phyloP scores from a whole-genome alignment of 441 rosid species.

The Sinapis alba region DNA sequence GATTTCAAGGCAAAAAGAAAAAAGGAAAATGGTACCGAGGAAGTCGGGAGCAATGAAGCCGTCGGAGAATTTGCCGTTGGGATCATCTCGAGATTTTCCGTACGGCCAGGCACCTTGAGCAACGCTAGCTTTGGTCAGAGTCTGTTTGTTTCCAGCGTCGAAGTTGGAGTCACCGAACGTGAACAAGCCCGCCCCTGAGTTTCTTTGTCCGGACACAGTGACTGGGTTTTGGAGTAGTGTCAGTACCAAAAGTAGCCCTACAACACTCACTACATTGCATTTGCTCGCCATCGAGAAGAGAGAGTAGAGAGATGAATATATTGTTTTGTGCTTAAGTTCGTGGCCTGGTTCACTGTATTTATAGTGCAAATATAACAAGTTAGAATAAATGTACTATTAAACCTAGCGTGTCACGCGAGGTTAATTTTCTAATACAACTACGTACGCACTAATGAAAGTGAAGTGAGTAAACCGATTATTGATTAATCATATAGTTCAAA shows the following conservation, averaged over 20 bases:
- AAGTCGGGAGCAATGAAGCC: constrained; percentile 33
- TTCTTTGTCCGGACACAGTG: neutral
- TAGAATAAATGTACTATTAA: neutral
- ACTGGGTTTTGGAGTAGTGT: neutral
- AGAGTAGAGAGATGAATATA: neutral
- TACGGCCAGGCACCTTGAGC: constrained; percentile 36
- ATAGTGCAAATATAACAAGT: neutral
- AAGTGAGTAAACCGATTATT: neutral
- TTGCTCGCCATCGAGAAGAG: neutral
- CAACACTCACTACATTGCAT: constrained; percentile 8
- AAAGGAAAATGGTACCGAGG: constrained; percentile 15
- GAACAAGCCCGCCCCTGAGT: neutral
- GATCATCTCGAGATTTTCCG: constrained; percentile 34
- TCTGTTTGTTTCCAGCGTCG: constrained; percentile 3
- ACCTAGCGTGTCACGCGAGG: constrained; percentile 25
- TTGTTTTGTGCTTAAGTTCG: neutral
- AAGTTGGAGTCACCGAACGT: constrained; percentile 3
- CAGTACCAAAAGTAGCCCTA: constrained; percentile 15
- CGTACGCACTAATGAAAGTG: neutral
- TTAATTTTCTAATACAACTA: neutral
- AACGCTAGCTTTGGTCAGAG: neutral
- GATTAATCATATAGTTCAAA: neutral
- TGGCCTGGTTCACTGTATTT: constrained; percentile 5
- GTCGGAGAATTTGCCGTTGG: constrained; percentile 34
- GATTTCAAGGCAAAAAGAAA: neutral